A percentile compares a stretch with the other conserved stretches of the same genome.
These are phyloP conservation scores for Galerina marginata DNA, from an alignment of 768 basidiomycete genomes.

Conservation along the genomic window DNA sequence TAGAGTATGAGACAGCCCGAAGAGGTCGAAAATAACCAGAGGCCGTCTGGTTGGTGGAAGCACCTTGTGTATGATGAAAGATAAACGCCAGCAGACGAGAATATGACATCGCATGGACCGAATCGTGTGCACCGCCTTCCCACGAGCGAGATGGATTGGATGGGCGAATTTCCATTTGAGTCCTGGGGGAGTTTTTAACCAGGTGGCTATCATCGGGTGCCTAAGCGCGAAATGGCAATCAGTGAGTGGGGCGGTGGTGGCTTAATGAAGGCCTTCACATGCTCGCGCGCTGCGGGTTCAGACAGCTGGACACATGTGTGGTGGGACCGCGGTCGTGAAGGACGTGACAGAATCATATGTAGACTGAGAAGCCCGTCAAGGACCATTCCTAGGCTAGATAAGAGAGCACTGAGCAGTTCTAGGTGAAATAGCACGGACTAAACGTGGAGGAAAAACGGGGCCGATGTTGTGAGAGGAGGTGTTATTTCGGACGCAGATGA, in stretches of 20 bases:
- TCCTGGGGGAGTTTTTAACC: no score
- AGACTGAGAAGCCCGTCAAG: not conserved
- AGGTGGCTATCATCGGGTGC: no score
- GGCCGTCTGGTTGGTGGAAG: no score
- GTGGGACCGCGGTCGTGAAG: constrained; percentile 6
- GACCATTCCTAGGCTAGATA: not conserved
- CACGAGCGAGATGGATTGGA: no score
- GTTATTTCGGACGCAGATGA: constrained; percentile 1
- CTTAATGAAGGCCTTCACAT: constrained; percentile 5
- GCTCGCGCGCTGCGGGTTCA: not conserved
- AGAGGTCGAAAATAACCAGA: no score
- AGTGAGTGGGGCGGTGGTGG: not conserved
- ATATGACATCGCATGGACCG: no score
- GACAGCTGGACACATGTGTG: not conserved
- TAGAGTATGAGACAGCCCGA: no score
- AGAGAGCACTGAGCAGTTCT: not conserved
- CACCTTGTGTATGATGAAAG: no score
- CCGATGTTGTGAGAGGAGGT: not conserved
- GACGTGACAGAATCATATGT: constrained; percentile 12
- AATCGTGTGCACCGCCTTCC: no score
- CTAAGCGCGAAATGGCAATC: no score
- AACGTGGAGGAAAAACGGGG: constrained; percentile 15
- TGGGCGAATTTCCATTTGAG: no score
- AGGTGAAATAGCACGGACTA: constrained; percentile 4
- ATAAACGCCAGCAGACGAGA: no score